These are phyloP conservation scores for Torrubiella hemipterigena DNA, from an alignment of 2,329 filamentous ascomycete species.

Conservation along the genomic window DNA sequence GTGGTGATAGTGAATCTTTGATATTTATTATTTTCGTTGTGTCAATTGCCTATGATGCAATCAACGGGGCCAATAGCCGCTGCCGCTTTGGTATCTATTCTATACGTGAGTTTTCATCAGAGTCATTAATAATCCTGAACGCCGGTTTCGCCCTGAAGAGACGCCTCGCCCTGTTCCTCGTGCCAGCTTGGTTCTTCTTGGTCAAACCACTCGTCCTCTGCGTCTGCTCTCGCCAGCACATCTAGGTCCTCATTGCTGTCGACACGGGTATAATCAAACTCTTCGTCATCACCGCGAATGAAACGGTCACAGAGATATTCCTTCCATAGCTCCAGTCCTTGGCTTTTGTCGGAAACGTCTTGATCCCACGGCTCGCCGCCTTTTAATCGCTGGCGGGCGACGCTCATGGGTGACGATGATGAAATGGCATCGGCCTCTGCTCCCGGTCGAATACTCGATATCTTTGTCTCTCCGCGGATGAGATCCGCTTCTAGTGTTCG, in stretches of 20 bases:
- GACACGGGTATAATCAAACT: slow-evolving; percentile 65
- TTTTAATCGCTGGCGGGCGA: slow-evolving; percentile 13
- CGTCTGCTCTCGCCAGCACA: slow-evolving; percentile 43
- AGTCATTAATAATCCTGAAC: slow-evolving; percentile 63
- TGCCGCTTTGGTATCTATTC: too few species aligned
- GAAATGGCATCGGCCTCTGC: slow-evolving; percentile 3
- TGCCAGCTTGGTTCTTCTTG: slow-evolving; percentile 62
- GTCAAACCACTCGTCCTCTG: slow-evolving; percentile 69
- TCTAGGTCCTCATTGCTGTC: slow-evolving; percentile 66
- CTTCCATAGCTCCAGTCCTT: slow-evolving; percentile 58
- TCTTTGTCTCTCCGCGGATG: slow-evolving; percentile 62
- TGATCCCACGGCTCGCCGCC: slow-evolving; percentile 16
- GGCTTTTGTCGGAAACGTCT: slow-evolving; percentile 35
- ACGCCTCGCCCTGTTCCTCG: slow-evolving; percentile 22
- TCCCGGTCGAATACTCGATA: slow-evolving; percentile 43
- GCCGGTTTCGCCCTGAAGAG: slow-evolving; percentile 49
- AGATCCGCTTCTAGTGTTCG: slow-evolving; percentile 69
- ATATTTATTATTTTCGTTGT: too few species aligned
- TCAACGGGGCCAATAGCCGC: too few species aligned
- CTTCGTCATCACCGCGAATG: slow-evolving; percentile 58
- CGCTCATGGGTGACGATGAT: slow-evolving; percentile 21
- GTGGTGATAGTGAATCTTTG: too few species aligned
- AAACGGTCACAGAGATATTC: slow-evolving; percentile 65
- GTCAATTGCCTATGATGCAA: too few species aligned
- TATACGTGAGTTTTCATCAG: too few species aligned